These are phyloP conservation scores for Stagonosporopsis chrysanthemi DNA, from an alignment of 2,329 filamentous ascomycete genomes.

Conservation along the genomic window DNA sequence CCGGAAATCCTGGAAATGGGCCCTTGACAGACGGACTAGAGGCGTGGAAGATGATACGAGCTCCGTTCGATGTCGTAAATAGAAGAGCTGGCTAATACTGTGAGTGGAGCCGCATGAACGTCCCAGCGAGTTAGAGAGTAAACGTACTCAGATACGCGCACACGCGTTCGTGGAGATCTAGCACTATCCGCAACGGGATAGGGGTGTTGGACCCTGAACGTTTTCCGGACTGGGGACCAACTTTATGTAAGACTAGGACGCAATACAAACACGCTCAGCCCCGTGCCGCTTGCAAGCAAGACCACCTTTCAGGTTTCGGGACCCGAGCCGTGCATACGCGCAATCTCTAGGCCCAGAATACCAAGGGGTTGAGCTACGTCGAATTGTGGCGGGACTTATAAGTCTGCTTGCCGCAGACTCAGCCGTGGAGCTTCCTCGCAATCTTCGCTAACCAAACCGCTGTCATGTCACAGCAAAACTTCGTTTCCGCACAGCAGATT, in stretches of 20 bases:
- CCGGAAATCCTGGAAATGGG: constrained; percentile 8
- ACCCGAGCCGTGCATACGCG: constrained; percentile 17
- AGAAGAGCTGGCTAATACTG: constrained; percentile 3
- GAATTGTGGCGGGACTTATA: constrained; percentile 10
- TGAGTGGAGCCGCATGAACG: not conserved
- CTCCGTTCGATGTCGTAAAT: not conserved
- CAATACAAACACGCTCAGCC: constrained; percentile 16
- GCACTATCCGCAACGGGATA: constrained; percentile 1
- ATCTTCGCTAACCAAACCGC: not conserved
- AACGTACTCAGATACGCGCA: constrained; percentile 5
- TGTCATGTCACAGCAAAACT: constrained; percentile 31
- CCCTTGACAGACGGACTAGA: constrained; percentile 8
- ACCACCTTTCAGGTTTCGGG: constrained; percentile 17
- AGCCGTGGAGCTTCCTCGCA: not conserved
- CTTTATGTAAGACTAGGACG: constrained; percentile 5
- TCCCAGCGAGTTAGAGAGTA: constrained; percentile 6
- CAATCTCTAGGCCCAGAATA: constrained; percentile 7
- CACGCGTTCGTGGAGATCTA: constrained; percentile 12
- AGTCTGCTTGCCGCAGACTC: constrained; percentile 4
- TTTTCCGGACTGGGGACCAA: not conserved
- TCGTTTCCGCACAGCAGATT: constrained; percentile 57
- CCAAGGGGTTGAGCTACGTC: constrained; percentile 10
- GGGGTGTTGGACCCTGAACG: constrained; percentile 16
- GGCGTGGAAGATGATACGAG: constrained; percentile 1
- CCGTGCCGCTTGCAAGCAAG: constrained; percentile 19